These are phyloP conservation scores for Thinopyrum obtusiflorum DNA, from an alignment of 202 grass and related monocot species.

Conservation along the genomic window DNA sequence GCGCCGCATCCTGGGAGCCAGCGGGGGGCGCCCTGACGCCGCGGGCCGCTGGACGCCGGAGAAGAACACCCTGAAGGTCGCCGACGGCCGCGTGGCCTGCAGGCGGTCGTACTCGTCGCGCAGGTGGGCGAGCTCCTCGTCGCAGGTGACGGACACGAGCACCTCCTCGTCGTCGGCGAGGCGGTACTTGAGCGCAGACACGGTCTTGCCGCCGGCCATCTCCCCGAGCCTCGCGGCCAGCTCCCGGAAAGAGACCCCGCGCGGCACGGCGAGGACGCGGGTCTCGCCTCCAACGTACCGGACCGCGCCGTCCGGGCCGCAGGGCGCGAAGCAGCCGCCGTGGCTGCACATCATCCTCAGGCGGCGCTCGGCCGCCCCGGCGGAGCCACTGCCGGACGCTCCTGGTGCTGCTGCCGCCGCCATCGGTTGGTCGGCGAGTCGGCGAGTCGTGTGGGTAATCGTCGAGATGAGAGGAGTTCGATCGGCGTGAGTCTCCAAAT, in stretches of 20 bases:
- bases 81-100: background rate
- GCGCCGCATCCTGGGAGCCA: background rate
- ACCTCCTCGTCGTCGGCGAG: slow-evolving; percentile 42
- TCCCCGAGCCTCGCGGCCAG: slow-evolving; percentile 35
- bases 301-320: slow-evolving; percentile 35
- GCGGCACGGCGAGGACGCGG: slow-evolving; percentile 52
- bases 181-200: slow-evolving; percentile 43
- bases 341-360: slow-evolving; percentile 50
- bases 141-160: slow-evolving; percentile 53
- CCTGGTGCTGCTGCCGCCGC: too few relatives aligned
- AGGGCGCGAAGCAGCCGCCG: slow-evolving; percentile 53
- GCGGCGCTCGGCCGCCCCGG: too few relatives aligned
- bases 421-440: too few relatives aligned
- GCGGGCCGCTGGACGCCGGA: background rate
- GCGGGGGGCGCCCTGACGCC: background rate
- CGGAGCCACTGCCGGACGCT: too few relatives aligned
- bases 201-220: slow-evolving; percentile 28
- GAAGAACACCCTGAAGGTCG: slow-evolving; percentile 28
- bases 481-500: too few relatives aligned
- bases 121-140: slow-evolving; percentile 71
- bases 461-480: too few relatives aligned
- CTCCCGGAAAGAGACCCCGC: slow-evolving; percentile 48
- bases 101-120: slow-evolving; percentile 54
- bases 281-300: slow-evolving; percentile 76
- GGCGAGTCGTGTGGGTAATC: too few relatives aligned